Evolutionary conservation across 306 rosid genomes (phyloP).

Genomic region (Fragaria iinumae): DNA sequence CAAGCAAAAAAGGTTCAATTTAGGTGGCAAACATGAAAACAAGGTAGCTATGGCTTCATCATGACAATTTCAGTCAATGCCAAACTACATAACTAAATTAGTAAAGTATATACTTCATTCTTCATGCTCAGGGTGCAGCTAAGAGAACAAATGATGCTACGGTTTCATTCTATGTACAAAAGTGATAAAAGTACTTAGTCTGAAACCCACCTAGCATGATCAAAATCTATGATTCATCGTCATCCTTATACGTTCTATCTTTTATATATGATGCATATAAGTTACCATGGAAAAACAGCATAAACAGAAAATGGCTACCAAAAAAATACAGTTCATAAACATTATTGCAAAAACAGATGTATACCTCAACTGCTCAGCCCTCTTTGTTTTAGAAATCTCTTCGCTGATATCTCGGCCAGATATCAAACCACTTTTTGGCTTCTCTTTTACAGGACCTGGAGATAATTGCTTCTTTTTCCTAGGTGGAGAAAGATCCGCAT

Average conservation of each 20-base stretch:
- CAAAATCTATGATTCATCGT: background rate
- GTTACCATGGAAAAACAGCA: background rate
- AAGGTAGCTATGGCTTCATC: background rate
- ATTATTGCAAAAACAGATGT: background rate
- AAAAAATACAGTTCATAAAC: background rate
- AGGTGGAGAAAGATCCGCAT: constrained; percentile 60
- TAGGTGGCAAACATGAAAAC: background rate
- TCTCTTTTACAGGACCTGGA: constrained; percentile 37
- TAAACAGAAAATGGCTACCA: background rate
- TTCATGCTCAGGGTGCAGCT: background rate
- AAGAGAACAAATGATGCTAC: background rate
- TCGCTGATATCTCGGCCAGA: constrained; percentile 74
- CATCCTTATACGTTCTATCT: background rate
- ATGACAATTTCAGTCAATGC: background rate
- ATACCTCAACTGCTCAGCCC: constrained; percentile 65
- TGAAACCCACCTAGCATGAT: background rate
- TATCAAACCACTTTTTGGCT: constrained; percentile 60
- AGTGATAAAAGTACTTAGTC: too few relatives aligned
- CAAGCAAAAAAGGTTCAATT: background rate
- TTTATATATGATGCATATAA: background rate
- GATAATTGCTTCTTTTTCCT: constrained; percentile 52
- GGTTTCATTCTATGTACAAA: background rate
- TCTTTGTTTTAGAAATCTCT: constrained; percentile 66
- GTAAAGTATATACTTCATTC: background rate
- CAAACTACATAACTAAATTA: background rate